These are phyloP conservation scores for Fusarium buharicum DNA, from an alignment of 2,329 filamentous ascomycete species.

Conservation along the genomic window DNA sequence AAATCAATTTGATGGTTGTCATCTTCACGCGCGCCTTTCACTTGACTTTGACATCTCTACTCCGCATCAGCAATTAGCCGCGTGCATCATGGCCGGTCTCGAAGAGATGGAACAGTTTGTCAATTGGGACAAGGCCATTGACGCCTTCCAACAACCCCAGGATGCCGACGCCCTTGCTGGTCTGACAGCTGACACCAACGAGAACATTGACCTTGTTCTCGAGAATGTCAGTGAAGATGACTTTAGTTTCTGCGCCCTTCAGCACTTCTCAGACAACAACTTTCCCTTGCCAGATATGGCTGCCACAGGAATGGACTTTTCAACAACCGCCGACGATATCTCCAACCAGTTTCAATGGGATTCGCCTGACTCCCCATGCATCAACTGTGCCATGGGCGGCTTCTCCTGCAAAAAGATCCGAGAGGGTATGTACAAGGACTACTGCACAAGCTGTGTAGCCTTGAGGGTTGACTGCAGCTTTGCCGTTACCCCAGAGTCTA, in stretches of 20 bases:
- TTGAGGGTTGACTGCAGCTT: slow-evolving; percentile 69
- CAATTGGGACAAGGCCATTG: slow-evolving; percentile 66
- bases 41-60: slow-evolving; percentile 33
- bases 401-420: slow-evolving; percentile 70
- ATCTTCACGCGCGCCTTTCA: slow-evolving; percentile 39
- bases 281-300: slow-evolving; percentile 46
- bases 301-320: slow-evolving; percentile 47
- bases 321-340: slow-evolving; percentile 28
- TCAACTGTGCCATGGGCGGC: slow-evolving; percentile 61
- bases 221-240: slow-evolving; percentile 68
- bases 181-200: slow-evolving; percentile 47
- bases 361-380: slow-evolving; percentile 60
- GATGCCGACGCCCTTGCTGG: slow-evolving; percentile 50
- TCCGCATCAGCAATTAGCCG: slow-evolving; percentile 24
- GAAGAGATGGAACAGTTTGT: slow-evolving; percentile 72
- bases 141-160: slow-evolving; percentile 50
- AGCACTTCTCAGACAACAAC: slow-evolving; percentile 63
- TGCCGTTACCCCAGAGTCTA: slow-evolving; percentile 51
- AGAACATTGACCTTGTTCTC: slow-evolving; percentile 64
- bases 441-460: slow-evolving; percentile 71
- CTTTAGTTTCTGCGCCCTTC: slow-evolving; percentile 67
- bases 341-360: slow-evolving; percentile 51
- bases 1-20: slow-evolving; percentile 25
- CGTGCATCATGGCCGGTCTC: slow-evolving; percentile 51
- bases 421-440: slow-evolving; percentile 69